These are phyloP conservation scores for Arctium lappa DNA, from an alignment of 129 eudicot genomes.

Conservation along the genomic window DNA sequence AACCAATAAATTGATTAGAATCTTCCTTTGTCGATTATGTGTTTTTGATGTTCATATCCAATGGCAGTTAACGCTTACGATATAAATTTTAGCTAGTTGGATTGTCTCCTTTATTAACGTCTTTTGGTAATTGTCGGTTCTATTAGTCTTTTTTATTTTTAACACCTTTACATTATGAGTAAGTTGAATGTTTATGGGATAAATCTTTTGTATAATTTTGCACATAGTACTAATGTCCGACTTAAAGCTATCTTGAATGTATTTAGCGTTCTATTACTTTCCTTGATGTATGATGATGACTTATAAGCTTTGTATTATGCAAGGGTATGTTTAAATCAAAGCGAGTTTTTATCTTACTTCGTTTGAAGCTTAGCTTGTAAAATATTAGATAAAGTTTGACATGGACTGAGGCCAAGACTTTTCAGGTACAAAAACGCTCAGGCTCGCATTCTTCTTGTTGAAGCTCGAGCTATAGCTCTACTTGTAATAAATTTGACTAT, in stretches of 20 bases:
- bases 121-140: background rate
- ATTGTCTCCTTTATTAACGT: background rate
- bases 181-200: background rate
- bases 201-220: background rate
- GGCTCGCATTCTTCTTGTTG: background rate
- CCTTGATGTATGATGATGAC: background rate
- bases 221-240: background rate
- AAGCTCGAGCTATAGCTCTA: background rate
- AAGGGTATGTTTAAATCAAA: background rate
- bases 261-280: too few species aligned
- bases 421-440: background rate
- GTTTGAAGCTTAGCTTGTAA: too few species aligned
- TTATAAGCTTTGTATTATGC: background rate
- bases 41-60: background rate
- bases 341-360: too few species aligned
- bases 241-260: too few species aligned
- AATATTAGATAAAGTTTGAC: background rate
- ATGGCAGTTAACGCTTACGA: background rate
- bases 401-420: background rate
- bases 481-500: background rate
- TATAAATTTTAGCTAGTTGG: background rate
- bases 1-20: background rate
- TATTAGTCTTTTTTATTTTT: background rate
- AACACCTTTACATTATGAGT: background rate
- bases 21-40: background rate